phyloP scores from a whole-genome alignment of 768 basidiomycete species.

The Pulveroboletus sp. region DNA sequence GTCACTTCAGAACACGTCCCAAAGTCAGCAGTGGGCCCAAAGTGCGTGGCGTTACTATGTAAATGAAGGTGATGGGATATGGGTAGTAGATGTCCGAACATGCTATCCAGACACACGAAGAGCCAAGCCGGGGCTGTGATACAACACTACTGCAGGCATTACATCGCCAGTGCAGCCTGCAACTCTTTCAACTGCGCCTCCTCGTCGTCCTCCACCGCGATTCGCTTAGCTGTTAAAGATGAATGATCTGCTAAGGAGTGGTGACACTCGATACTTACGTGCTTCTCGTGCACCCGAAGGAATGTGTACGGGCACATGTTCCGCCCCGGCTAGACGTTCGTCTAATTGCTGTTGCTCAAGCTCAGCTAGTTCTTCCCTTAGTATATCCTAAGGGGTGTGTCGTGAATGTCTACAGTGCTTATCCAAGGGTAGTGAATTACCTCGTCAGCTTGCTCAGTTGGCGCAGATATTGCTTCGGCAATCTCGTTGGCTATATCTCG shows the following conservation, averaged over 20 bases:
- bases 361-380: constrained; percentile 76
- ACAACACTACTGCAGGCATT: constrained; percentile 20
- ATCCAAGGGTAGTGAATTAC: constrained; percentile 37
- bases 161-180: constrained; percentile 87
- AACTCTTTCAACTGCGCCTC: constrained; percentile 83
- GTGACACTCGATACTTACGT: constrained; percentile 36
- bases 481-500: constrained; percentile 92
- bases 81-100: constrained; percentile 29
- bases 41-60: constrained; percentile 21
- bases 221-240: constrained; percentile 26
- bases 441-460: constrained; percentile 66
- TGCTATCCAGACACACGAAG: constrained; percentile 10
- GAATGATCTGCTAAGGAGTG: background rate
- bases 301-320: constrained; percentile 82
- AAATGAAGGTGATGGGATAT: constrained; percentile 31
- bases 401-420: background rate
- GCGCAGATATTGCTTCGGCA: constrained; percentile 79
- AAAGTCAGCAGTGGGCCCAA: constrained; percentile 19
- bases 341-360: constrained; percentile 88
- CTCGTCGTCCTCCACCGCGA: constrained; percentile 81
- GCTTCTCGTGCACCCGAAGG: constrained; percentile 57
- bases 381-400: constrained; percentile 57
- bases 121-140: constrained; percentile 6
- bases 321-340: constrained; percentile 77
- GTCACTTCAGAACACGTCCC: constrained; percentile 20